phyloP scores from a whole-genome alignment of 306 rosid species.

The Ceratonia siliqua region DNA sequence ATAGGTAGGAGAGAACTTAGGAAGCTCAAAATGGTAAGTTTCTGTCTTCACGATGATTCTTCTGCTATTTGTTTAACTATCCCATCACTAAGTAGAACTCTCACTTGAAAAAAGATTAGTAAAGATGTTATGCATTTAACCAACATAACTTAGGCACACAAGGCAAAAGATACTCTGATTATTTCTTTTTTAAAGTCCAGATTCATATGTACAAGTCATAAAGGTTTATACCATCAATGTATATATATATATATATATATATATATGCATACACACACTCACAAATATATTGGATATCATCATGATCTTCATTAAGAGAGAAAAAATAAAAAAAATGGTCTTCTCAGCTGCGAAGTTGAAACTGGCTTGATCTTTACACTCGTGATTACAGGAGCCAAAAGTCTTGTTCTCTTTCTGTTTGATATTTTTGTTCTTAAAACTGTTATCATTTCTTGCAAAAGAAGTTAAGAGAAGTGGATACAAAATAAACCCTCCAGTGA shows the following conservation, averaged over 20 bases:
- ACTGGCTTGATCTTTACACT: slow-evolving; percentile 8
- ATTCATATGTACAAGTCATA: not conserved
- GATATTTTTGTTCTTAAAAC: not conserved
- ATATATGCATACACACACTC: no score
- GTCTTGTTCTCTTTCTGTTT: not conserved
- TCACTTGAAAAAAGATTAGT: not conserved
- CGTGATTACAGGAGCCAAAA: slow-evolving; percentile 21
- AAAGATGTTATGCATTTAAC: slow-evolving; percentile 21
- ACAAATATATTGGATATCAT: no score
- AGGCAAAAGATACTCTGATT: not conserved
- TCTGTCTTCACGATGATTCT: slow-evolving; percentile 13
- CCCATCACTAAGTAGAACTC: slow-evolving; percentile 14
- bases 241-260: no score
- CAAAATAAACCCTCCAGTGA: slow-evolving; percentile 1
- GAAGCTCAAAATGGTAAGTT: slow-evolving; percentile 86
- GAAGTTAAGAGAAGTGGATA: not conserved
- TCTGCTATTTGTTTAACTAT: slow-evolving; percentile 9
- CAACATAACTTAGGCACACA: slow-evolving; percentile 13
- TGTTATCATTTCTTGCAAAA: not conserved
- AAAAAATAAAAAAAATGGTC: slow-evolving; percentile 1
- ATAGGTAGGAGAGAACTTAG: slow-evolving; percentile 81
- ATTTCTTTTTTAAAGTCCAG: not conserved
- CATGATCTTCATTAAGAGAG: not conserved
- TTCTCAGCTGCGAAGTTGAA: slow-evolving; percentile 15
- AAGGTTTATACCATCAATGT: not conserved